phyloP scores from a whole-genome alignment of 345 rosid genomes.

The Pistacia atlantica region DNA sequence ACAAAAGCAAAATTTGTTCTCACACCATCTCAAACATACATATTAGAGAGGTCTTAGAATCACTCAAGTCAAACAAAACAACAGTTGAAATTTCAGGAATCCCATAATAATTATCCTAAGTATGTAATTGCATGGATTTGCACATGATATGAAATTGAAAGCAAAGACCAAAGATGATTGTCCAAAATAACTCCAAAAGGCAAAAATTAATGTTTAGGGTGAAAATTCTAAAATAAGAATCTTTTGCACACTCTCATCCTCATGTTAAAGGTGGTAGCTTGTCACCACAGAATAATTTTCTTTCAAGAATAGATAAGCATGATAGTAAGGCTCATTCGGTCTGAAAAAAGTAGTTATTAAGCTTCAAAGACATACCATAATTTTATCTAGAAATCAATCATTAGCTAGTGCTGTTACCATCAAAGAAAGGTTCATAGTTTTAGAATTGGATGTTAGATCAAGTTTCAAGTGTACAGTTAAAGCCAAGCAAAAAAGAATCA shows the following conservation, averaged over 20 bases:
- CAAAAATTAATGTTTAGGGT: background rate
- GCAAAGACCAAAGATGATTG: background rate
- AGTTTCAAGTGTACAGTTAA: too few species aligned
- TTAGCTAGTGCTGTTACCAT: too few species aligned
- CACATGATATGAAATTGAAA: background rate
- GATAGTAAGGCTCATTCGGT: too few species aligned
- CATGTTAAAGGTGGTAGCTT: too few species aligned
- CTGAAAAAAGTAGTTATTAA: too few species aligned
- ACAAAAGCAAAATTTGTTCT: constrained; percentile 7
- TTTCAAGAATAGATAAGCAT: too few species aligned
- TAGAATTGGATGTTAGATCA: too few species aligned
- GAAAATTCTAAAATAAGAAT: background rate
- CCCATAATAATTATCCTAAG: background rate
- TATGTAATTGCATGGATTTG: background rate
- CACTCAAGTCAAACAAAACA: background rate
- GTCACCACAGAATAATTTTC: too few species aligned
- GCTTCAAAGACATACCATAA: too few species aligned
- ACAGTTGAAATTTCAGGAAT: background rate
- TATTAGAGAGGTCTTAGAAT: background rate
- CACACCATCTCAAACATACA: background rate
- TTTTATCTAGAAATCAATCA: too few species aligned
- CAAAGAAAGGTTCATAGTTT: too few species aligned
- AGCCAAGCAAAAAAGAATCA: too few species aligned
- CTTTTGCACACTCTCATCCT: background rate
- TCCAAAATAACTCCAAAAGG: background rate